Evolutionary conservation across 768 basidiomycete species (phyloP).

Genomic region (Calocybe indica): DNA sequence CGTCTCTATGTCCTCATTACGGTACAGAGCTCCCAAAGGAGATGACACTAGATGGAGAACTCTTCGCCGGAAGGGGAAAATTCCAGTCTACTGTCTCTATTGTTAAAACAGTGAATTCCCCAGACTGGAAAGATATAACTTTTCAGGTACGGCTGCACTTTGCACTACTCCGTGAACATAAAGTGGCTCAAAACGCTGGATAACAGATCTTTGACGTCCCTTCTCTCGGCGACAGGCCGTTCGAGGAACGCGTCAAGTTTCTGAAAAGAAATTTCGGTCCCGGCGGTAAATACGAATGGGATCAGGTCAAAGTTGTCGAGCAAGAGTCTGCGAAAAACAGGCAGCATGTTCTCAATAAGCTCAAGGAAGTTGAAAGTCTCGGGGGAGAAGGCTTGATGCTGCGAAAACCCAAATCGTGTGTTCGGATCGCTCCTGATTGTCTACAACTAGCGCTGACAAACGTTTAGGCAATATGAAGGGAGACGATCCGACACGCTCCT

Average conservation of each 20-base stretch:
- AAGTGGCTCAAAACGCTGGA: not conserved
- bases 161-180: not conserved
- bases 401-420: slow-evolving; percentile 42
- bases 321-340: slow-evolving; percentile 38
- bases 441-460: not conserved
- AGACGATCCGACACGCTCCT: slow-evolving; percentile 40
- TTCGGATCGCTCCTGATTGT: slow-evolving; percentile 4
- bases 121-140: slow-evolving; percentile 48
- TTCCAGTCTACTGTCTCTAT: slow-evolving; percentile 57
- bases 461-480: slow-evolving; percentile 41
- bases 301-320: slow-evolving; percentile 41
- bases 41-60: slow-evolving; percentile 52
- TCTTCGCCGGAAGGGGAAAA: slow-evolving; percentile 50
- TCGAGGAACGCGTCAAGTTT: slow-evolving; percentile 44
- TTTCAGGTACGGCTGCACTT: slow-evolving; percentile 37
- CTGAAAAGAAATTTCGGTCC: slow-evolving; percentile 42
- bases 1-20: not conserved
- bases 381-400: slow-evolving; percentile 61
- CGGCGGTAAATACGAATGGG: slow-evolving; percentile 33
- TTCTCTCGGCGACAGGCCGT: slow-evolving; percentile 36
- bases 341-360: slow-evolving; percentile 47
- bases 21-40: slow-evolving; percentile 45
- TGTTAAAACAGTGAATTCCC: slow-evolving; percentile 51
- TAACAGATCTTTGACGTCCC: slow-evolving; percentile 53
- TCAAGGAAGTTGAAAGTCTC: slow-evolving; percentile 46